A percentile compares a stretch with the other conserved stretches of the same genome.
Conservation (phyloP, 108 stramenopile genomes). For the Cylindrotheca closterium region DNA sequence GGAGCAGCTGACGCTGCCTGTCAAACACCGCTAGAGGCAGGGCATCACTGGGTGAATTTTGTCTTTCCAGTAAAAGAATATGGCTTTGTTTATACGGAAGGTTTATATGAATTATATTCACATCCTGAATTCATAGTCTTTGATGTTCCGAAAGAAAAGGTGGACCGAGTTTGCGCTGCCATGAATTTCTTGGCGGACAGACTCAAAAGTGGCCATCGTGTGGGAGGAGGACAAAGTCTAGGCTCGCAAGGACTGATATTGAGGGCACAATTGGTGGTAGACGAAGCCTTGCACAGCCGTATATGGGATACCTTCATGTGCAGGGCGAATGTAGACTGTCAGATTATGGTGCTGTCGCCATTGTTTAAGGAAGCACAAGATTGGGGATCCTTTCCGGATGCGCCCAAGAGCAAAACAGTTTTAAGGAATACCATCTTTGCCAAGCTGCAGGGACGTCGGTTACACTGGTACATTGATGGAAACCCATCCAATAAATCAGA, state of each 20-base stretch:
- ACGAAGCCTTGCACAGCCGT: neutral
- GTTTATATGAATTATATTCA: neutral
- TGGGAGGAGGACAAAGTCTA: conserved; percentile 6
- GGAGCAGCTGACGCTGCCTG: too few relatives aligned
- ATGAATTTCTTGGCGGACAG: neutral
- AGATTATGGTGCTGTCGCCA: neutral
- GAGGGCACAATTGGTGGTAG: neutral
- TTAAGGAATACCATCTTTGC: conserved; percentile 3
- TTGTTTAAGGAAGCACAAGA: neutral
- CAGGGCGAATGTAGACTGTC: neutral
- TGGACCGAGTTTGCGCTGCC: conserved; percentile 6
- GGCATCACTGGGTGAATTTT: conserved; percentile 1
- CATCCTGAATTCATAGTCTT: conserved; percentile 9
- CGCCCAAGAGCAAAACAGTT: neutral
- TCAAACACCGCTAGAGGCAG: neutral
- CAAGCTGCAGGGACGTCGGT: neutral
- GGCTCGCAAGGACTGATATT: conserved; percentile 1
- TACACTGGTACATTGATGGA: conserved; percentile 7
- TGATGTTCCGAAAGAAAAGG: conserved; percentile 11
- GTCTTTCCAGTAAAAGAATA: neutral
- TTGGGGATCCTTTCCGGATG: conserved; percentile 4
- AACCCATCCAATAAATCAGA: neutral
- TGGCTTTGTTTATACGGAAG: neutral
- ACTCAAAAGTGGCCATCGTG: neutral
- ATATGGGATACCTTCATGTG: neutral